A percentile compares a stretch with the other conserved stretches of the same genome.
phyloP scores from a whole-genome alignment of 305 asterid genomes.

The Fraxinus xanthoxyloides region DNA sequence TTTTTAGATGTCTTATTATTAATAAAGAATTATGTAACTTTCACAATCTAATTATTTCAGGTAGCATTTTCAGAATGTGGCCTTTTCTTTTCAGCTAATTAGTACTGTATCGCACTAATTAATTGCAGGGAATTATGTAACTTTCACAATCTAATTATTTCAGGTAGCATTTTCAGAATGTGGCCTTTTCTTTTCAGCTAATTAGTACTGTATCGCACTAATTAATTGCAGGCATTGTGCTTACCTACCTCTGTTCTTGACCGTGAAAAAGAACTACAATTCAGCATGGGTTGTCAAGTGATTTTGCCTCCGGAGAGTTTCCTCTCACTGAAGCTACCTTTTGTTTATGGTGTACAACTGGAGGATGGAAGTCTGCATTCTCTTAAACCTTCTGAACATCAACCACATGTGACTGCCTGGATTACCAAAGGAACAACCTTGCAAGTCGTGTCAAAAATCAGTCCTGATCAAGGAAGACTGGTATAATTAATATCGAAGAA shows the following conservation, averaged over 20 bases:
- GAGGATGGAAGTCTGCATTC: conserved; percentile 76
- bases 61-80: neutral
- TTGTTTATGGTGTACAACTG: conserved; percentile 72
- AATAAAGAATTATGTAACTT: neutral
- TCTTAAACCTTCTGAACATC: conserved; percentile 69
- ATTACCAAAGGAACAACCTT: conserved; percentile 68
- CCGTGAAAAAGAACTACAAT: conserved; percentile 68
- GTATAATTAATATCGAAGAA: conserved; percentile 29
- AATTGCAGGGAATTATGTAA: conserved; percentile 58
- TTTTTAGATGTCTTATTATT: neutral
- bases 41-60: neutral
- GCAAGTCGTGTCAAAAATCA: conserved; percentile 55
- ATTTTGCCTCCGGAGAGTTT: conserved; percentile 93
- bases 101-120: neutral
- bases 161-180: neutral
- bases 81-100: conserved; percentile 1
- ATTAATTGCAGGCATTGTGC: conserved; percentile 60
- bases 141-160: neutral
- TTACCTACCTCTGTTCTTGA: conserved; percentile 72
- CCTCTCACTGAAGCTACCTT: conserved; percentile 85
- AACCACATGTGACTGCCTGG: conserved; percentile 84
- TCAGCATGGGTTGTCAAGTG: conserved; percentile 78
- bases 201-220: neutral
- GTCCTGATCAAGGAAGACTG: conserved; percentile 44
- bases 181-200: neutral